A percentile compares a stretch with the other conserved stretches of the same genome.
phyloP scores from a whole-genome alignment of 2,329 filamentous ascomycete genomes.

The Allantophomopsis cytisporea region DNA sequence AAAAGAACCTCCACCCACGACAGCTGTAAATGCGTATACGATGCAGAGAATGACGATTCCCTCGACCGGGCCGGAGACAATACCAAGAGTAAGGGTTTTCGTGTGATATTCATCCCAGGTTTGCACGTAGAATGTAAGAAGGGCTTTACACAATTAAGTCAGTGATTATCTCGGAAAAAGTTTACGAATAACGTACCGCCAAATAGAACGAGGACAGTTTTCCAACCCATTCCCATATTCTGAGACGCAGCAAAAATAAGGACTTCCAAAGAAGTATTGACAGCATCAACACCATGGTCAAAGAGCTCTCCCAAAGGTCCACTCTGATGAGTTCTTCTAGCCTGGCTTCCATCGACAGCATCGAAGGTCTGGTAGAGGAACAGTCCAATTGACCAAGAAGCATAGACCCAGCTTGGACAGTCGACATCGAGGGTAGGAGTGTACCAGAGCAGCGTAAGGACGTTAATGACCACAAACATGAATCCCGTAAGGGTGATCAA shows the following conservation, averaged over 20 bases:
- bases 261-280: slow-evolving; percentile 90
- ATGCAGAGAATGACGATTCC: slow-evolving; percentile 73
- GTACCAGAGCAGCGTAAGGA: slow-evolving; percentile 90
- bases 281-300: slow-evolving; percentile 91
- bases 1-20: slow-evolving; percentile 78
- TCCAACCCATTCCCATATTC: slow-evolving; percentile 89
- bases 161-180: neutral
- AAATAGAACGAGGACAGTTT: slow-evolving; percentile 72
- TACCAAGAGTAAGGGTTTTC: slow-evolving; percentile 80
- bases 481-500: slow-evolving; percentile 86
- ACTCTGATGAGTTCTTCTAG: slow-evolving; percentile 83
- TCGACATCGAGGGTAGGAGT: slow-evolving; percentile 88
- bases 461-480: slow-evolving; percentile 76
- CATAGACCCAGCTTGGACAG: slow-evolving; percentile 92
- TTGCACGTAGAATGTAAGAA: slow-evolving; percentile 95
- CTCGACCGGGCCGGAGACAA: slow-evolving; percentile 91
- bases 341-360: slow-evolving; percentile 88
- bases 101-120: slow-evolving; percentile 99
- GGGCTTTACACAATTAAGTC: slow-evolving; percentile 32
- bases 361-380: slow-evolving; percentile 98
- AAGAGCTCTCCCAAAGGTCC: slow-evolving; percentile 93
- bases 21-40: slow-evolving; percentile 74
- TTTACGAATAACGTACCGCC: slow-evolving; percentile 41
- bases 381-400: slow-evolving; percentile 75
- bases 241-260: slow-evolving; percentile 84